Evolutionary conservation across 371 early-diverging fungal genomes (phyloP).

Genomic region (Zopfochytrium polystomum): DNA sequence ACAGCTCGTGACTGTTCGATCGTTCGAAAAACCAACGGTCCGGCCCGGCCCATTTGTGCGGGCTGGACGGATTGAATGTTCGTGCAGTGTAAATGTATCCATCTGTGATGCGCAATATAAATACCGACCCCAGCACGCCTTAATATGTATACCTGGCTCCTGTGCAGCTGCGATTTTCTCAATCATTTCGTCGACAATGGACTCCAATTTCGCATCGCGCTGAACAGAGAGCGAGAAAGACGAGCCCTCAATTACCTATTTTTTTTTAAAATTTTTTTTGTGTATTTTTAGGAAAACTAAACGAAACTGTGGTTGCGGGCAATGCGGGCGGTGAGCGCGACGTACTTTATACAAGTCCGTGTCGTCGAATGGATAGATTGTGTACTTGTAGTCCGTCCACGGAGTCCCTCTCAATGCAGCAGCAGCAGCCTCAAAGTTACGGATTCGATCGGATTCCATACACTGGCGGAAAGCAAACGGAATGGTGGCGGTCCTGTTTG

Average conservation of each 20-base stretch:
- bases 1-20: neutral
- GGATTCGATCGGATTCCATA: neutral
- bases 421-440: conserved; percentile 6
- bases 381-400: neutral
- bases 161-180: conserved; percentile 5
- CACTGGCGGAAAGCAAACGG: conserved; percentile 4
- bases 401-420: neutral
- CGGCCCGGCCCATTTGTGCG: neutral
- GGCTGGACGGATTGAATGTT: conserved; percentile 2
- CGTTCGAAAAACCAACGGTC: conserved; percentile 4
- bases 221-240: neutral
- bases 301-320: too few relatives aligned
- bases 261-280: too few relatives aligned
- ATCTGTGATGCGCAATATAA: too few relatives aligned
- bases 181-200: neutral
- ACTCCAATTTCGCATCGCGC: neutral
- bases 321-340: too few relatives aligned
- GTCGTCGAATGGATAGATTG: conserved; percentile 7
- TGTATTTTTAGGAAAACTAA: too few relatives aligned
- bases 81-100: conserved; percentile 8
- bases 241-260: neutral
- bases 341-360: conserved; percentile 8
- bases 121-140: too few relatives aligned
- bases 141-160: too few relatives aligned
- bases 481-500: neutral